Conservation (phyloP, 345 rosid genomes). For the Populus simonii region DNA sequence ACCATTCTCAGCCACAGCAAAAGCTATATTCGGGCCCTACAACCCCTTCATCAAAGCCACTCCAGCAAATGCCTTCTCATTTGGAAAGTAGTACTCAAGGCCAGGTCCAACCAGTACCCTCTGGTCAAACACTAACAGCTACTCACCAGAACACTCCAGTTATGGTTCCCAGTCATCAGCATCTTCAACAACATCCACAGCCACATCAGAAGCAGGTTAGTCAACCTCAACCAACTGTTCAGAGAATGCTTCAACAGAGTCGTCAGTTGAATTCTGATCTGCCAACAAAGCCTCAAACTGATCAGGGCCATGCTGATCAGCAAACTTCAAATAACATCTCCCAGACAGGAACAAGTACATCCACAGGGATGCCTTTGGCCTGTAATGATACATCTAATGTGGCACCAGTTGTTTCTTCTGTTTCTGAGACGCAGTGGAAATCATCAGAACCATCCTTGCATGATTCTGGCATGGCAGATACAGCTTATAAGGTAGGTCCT, state of each 20-base stretch:
- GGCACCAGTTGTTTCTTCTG: conserved; percentile 40
- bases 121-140: conserved; percentile 42
- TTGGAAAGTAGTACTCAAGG: conserved; percentile 58
- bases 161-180: conserved; percentile 38
- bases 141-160: conserved; percentile 46
- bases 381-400: conserved; percentile 45
- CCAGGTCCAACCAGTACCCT: conserved; percentile 46
- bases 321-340: conserved; percentile 41
- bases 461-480: conserved; percentile 38
- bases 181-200: conserved; percentile 31
- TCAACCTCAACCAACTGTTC: conserved; percentile 44
- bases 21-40: conserved; percentile 50
- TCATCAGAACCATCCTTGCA: conserved; percentile 52
- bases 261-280: conserved; percentile 46
- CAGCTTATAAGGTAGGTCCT: conserved; percentile 45
- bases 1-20: conserved; percentile 57
- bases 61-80: conserved; percentile 60
- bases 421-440: conserved; percentile 44
- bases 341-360: conserved; percentile 33
- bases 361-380: conserved; percentile 38
- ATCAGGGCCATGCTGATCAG: conserved; percentile 46
- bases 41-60: conserved; percentile 44
- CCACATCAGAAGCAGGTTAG: conserved; percentile 56
- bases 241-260: conserved; percentile 63
- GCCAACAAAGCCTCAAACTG: conserved; percentile 53